Evolutionary conservation across 2,329 filamentous ascomycete species (phyloP).

Genomic region (Aspergillus unguis): DNA sequence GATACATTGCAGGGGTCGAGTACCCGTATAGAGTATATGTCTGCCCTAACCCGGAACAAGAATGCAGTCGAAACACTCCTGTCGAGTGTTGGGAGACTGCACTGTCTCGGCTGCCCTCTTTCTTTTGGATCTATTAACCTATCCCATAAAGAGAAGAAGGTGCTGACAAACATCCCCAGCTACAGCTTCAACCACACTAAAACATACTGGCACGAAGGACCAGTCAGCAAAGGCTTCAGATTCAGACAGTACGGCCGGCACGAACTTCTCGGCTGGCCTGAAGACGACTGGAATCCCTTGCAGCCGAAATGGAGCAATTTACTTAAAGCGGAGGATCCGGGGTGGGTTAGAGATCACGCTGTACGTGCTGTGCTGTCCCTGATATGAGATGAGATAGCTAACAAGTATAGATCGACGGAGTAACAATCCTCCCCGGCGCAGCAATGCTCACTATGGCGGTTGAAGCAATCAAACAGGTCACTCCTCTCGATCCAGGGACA

Average conservation of each 20-base stretch:
- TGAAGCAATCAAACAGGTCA: not conserved
- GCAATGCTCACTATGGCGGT: not conserved
- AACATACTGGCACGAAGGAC: constrained; percentile 36
- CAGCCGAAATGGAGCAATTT: constrained; percentile 44
- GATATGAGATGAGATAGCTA: not conserved
- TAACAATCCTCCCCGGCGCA: not conserved
- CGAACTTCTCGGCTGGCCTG: constrained; percentile 18
- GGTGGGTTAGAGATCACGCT: constrained; percentile 2
- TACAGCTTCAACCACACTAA: constrained; percentile 42
- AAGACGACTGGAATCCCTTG: constrained; percentile 17
- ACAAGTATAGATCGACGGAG: not conserved
- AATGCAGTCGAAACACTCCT: not conserved
- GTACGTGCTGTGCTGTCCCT: not conserved
- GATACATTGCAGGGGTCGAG: constrained; percentile 15
- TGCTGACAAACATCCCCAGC: constrained; percentile 29
- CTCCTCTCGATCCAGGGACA: not conserved
- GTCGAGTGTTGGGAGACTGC: not conserved
- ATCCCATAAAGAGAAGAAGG: not conserved
- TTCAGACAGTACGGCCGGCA: constrained; percentile 11
- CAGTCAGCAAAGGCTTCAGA: constrained; percentile 18
- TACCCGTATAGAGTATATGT: not conserved
- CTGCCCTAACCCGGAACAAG: not conserved
- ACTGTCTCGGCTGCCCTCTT: not conserved
- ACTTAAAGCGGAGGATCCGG: constrained; percentile 17
- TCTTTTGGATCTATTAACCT: not conserved